phyloP scores from a whole-genome alignment of 805 yeast species.

The Cyberlindnera amylophila region DNA sequence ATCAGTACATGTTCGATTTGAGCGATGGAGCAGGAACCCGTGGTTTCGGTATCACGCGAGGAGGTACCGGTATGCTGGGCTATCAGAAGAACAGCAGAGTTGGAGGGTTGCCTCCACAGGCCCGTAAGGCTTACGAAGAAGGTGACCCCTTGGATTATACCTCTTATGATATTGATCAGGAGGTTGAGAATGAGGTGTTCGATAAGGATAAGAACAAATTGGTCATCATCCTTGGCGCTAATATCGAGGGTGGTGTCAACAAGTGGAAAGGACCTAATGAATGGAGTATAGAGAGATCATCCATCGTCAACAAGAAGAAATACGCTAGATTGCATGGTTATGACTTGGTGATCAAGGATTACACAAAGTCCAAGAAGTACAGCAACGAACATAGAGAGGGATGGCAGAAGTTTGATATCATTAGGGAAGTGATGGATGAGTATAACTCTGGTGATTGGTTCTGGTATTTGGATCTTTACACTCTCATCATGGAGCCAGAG shows the following conservation, averaged over 20 bases:
- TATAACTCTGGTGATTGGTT: slow-evolving; percentile 34
- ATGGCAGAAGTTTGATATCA: slow-evolving; percentile 39
- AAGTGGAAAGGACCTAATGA: slow-evolving; percentile 36
- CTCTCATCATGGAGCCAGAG: slow-evolving; percentile 40
- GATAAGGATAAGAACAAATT: slow-evolving; percentile 29
- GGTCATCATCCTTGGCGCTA: slow-evolving; percentile 36
- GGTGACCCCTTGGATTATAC: slow-evolving; percentile 13
- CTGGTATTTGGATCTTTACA: slow-evolving; percentile 39
- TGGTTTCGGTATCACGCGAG: slow-evolving; percentile 26
- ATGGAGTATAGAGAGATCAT: slow-evolving; percentile 46
- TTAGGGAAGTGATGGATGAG: slow-evolving; percentile 34
- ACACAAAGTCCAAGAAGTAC: slow-evolving; percentile 44
- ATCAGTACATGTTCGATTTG: slow-evolving; percentile 17
- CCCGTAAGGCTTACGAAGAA: slow-evolving; percentile 13
- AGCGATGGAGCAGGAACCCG: slow-evolving; percentile 21
- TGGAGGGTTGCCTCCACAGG: slow-evolving; percentile 27
- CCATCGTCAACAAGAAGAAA: slow-evolving; percentile 43
- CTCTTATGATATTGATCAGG: slow-evolving; percentile 14
- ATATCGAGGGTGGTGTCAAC: slow-evolving; percentile 38
- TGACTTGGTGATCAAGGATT: slow-evolving; percentile 42
- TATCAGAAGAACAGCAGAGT: slow-evolving; percentile 20
- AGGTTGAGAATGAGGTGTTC: slow-evolving; percentile 6
- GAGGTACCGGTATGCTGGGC: slow-evolving; percentile 26
- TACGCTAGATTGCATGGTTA: slow-evolving; percentile 47
- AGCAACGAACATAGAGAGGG: slow-evolving; percentile 47